phyloP scores from a whole-genome alignment of 2,329 filamentous ascomycete species.

The Pseudonectria foliicola region DNA sequence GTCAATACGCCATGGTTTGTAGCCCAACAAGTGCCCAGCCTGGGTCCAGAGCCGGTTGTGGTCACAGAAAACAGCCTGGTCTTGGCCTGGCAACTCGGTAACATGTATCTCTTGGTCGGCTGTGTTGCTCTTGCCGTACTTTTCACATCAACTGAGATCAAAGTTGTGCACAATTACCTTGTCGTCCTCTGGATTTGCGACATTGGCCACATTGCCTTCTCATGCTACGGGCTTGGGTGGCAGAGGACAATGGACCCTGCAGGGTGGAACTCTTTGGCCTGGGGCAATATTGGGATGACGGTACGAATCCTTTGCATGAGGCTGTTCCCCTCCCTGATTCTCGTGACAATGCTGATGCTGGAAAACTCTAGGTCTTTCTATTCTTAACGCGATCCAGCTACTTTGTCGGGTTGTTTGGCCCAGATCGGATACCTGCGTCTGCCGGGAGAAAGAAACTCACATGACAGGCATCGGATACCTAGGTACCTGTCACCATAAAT shows the following conservation, averaged over 20 bases:
- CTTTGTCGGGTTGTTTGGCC: constrained; percentile 52
- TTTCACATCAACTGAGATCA: constrained; percentile 56
- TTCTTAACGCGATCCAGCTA: constrained; percentile 51
- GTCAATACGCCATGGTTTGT: constrained; percentile 56
- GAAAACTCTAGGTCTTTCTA: constrained; percentile 38
- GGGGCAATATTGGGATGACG: constrained; percentile 64
- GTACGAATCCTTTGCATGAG: constrained; percentile 30
- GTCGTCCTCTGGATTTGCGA: constrained; percentile 59
- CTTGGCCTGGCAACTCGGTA: constrained; percentile 62
- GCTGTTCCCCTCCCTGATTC: not conserved
- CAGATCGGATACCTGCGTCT: constrained; percentile 24
- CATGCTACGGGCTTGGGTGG: constrained; percentile 50
- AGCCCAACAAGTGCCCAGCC: constrained; percentile 47
- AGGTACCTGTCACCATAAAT: too few relatives aligned
- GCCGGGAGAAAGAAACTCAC: constrained; percentile 19
- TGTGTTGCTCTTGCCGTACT: constrained; percentile 58
- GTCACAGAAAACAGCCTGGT: constrained; percentile 42
- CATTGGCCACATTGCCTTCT: constrained; percentile 59
- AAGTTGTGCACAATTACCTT: constrained; percentile 60
- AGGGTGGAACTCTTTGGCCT: constrained; percentile 63
- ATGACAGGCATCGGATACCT: too few relatives aligned
- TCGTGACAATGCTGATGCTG: not conserved
- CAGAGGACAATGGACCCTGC: constrained; percentile 44
- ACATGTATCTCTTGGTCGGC: constrained; percentile 60
- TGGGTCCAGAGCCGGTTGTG: constrained; percentile 21